phyloP scores from a whole-genome alignment of 1,284 basidiomycete genomes.

The Phenoliferia sp. region DNA sequence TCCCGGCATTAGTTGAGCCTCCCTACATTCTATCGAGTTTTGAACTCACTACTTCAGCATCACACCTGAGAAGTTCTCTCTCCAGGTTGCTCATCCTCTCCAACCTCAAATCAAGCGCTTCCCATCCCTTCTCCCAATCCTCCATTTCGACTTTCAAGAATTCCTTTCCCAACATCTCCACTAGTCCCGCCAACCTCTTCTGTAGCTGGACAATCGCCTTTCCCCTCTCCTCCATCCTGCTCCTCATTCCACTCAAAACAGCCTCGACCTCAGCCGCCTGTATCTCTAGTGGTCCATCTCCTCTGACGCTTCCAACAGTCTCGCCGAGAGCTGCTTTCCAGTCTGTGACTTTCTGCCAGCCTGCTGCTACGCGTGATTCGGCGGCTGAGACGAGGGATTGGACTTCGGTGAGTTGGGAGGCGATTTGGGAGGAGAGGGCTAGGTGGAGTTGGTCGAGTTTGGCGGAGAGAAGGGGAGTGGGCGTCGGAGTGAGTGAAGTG shows the following conservation, averaged over 20 bases:
- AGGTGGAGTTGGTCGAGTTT: constrained; percentile 4
- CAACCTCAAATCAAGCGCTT: constrained; percentile 58
- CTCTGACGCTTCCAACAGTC: background rate
- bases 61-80: constrained; percentile 71
- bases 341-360: constrained; percentile 7
- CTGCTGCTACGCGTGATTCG: constrained; percentile 1
- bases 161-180: constrained; percentile 53
- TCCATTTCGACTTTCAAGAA: constrained; percentile 49
- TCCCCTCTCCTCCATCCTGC: constrained; percentile 25
- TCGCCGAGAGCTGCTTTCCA: constrained; percentile 29
- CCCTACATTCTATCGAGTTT: background rate
- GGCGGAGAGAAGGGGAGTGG: constrained; percentile 2
- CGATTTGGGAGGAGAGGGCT: constrained; percentile 5
- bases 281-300: constrained; percentile 2
- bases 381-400: constrained; percentile 14
- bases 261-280: constrained; percentile 14
- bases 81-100: constrained; percentile 70
- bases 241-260: constrained; percentile 16
- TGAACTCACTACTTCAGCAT: constrained; percentile 65
- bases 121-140: constrained; percentile 40
- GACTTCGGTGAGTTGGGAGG: constrained; percentile 16
- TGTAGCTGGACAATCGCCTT: constrained; percentile 14
- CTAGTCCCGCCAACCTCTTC: background rate
- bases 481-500: constrained; percentile 12
- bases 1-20: background rate